phyloP scores from a whole-genome alignment of 768 basidiomycete species.

The Lentinula guzmanii region DNA sequence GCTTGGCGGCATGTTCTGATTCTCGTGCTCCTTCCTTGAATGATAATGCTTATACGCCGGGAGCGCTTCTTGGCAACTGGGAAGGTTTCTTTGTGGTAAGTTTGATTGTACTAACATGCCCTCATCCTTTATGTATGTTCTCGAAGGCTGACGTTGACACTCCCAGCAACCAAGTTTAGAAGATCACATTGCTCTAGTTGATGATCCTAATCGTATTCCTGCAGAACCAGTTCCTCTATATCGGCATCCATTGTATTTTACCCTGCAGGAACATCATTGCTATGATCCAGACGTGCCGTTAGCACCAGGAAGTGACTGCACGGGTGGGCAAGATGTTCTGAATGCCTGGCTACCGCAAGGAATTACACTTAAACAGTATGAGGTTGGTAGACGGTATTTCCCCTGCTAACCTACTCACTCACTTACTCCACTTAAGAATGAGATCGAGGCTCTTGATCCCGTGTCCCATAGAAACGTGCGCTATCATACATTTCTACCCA shows the following conservation, averaged over 20 bases:
- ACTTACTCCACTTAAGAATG: constrained; percentile 23
- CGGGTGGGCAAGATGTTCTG: constrained; percentile 36
- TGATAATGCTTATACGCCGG: constrained; percentile 36
- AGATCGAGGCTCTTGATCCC: constrained; percentile 35
- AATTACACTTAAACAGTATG: constrained; percentile 21
- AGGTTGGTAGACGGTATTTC: constrained; percentile 29
- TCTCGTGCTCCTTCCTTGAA: constrained; percentile 27
- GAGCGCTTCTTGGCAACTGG: constrained; percentile 40
- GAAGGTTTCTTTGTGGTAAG: constrained; percentile 40
- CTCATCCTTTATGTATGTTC: constrained; percentile 7
- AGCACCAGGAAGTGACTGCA: constrained; percentile 23
- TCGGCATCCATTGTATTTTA: constrained; percentile 33
- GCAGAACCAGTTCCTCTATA: constrained; percentile 12
- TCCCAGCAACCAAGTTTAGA: constrained; percentile 15
- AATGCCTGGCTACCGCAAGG: constrained; percentile 44
- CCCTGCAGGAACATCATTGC: constrained; percentile 42
- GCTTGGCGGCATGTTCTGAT: constrained; percentile 35
- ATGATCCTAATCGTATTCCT: constrained; percentile 17
- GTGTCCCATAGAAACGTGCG: constrained; percentile 28
- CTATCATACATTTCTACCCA: constrained; percentile 41
- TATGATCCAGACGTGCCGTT: constrained; percentile 31
- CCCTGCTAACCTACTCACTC: neutral
- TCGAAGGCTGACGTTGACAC: neutral
- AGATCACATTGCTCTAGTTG: constrained; percentile 15
- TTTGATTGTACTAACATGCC: neutral